Base-by-base conservation (phyloP, 2,329 filamentous ascomycete genomes). In the Knufia petricola region DNA sequence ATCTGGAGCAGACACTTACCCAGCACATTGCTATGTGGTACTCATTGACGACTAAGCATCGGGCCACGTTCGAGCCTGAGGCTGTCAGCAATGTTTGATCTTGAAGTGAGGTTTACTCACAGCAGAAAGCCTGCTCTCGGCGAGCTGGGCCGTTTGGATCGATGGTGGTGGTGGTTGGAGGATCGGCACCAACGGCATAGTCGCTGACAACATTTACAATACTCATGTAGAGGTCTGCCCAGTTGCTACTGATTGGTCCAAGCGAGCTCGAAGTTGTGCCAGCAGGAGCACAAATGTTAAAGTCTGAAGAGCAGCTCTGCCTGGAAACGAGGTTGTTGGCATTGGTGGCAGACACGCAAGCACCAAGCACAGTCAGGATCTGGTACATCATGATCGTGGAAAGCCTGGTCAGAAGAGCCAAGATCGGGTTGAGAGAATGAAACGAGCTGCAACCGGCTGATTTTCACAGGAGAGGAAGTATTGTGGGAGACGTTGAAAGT, bases 11-110 rank as follows among this genome's bases (percentile, higher is more conserved):
- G n/a, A 20, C 7, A 20, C 31, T 24, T 37, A 37, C 43, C 43
- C 43, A 46, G 21, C 43, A 46, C 43, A 46, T 46, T 19, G 28
- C n/a, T 13, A 46, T 46, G 13, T 9, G 12, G 26, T 46, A 46
- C 17, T 3, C n/a, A 6, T 32, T 20, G n/a, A n/a, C n/a, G n/a
- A n/a, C n/a, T n/a, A n/a, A n/a, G n/a, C n/a, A n/a, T n/a, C n/a
- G n/a, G n/a, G n/a, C n/a, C n/a, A n/a, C n/a, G n/a, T n/a, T n/a
- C n/a, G 28, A 30, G 7, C 28, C 28, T 7, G 7, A 7, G 28
- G 28, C 28, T 30, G 28, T 37, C 15, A 20, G 44, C 44, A 39
- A 47, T 12, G 10, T 47, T 30, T 4, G 32, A 47, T n/a, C 32
- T 20, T n/a, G 17, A 7, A 26, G 8, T 4, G n/a, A n/a, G 32